Percentiles rank a stretch among this genome's conserved stretches.
phyloP scores from a whole-genome alignment of 2,329 filamentous ascomycete genomes.

The Colletotrichum godetiae region DNA sequence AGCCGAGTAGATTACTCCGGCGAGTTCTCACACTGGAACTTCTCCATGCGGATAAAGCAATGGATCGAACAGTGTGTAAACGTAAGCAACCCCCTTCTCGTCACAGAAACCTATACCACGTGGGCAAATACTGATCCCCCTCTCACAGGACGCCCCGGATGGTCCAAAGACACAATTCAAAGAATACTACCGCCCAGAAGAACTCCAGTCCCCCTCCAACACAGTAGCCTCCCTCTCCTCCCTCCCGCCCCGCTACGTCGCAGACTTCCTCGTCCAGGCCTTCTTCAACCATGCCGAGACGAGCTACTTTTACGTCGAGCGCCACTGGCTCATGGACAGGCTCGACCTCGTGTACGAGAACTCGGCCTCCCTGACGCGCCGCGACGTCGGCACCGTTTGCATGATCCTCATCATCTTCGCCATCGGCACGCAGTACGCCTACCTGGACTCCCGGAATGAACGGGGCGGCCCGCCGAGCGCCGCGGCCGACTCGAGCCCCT shows the following conservation, averaged over 20 bases:
- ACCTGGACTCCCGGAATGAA: constrained; percentile 50
- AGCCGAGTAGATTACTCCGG: constrained; percentile 57
- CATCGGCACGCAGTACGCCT: constrained; percentile 63
- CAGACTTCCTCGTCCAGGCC: constrained; percentile 57
- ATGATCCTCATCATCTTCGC: constrained; percentile 60
- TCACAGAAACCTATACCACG: neutral
- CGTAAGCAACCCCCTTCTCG: constrained; percentile 36
- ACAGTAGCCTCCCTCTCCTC: constrained; percentile 51
- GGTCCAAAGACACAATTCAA: constrained; percentile 43
- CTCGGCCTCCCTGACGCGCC: constrained; percentile 48
- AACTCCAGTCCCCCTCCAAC: constrained; percentile 54
- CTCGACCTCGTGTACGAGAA: constrained; percentile 55
- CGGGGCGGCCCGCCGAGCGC: constrained; percentile 27
- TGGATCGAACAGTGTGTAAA: constrained; percentile 56
- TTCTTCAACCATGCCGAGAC: constrained; percentile 61
- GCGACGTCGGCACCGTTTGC: constrained; percentile 55
- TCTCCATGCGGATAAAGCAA: constrained; percentile 62
- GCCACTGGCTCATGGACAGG: constrained; percentile 53
- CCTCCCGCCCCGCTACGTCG: constrained; percentile 58
- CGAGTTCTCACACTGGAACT: constrained; percentile 65
- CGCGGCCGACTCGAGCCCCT: constrained; percentile 37
- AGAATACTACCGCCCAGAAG: constrained; percentile 58
- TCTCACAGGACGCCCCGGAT: constrained; percentile 23
- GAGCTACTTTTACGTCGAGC: constrained; percentile 61
- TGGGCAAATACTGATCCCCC: neutral